Percentiles rank a stretch among this genome's conserved stretches.
These are phyloP conservation scores for Physcia stellaris DNA, from an alignment of 495 filamentous ascomycete species.

Conservation along the genomic window DNA sequence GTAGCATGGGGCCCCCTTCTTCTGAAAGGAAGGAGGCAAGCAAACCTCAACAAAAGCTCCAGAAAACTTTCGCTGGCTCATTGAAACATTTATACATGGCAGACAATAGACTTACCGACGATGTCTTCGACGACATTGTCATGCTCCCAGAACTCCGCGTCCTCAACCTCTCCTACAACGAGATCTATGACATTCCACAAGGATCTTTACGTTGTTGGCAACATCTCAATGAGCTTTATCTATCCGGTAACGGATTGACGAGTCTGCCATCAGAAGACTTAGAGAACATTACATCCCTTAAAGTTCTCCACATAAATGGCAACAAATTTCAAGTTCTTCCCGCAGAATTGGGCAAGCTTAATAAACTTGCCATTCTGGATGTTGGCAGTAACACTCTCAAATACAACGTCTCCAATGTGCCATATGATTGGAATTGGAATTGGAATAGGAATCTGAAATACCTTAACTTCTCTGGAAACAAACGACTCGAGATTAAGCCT, in stretches of 20 bases:
- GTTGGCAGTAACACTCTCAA: constrained; percentile 94
- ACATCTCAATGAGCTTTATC: constrained; percentile 76
- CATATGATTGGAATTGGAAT: constrained; percentile 99
- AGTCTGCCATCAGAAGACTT: constrained; percentile 88
- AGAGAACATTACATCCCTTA: constrained; percentile 71
- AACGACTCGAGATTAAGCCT: constrained; percentile 91
- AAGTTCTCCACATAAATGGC: constrained; percentile 85
- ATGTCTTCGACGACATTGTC: constrained; percentile 81
- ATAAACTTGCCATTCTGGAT: constrained; percentile 79
- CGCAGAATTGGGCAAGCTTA: constrained; percentile 87
- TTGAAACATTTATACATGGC: constrained; percentile 75
- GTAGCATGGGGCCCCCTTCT: constrained; percentile 40
- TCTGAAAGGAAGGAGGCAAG: constrained; percentile 92
- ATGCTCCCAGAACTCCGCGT: constrained; percentile 73
- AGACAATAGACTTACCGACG: constrained; percentile 86
- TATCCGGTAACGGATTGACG: constrained; percentile 90
- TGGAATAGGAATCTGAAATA: constrained; percentile 90
- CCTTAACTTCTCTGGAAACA: constrained; percentile 94
- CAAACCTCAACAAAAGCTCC: constrained; percentile 53
- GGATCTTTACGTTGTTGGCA: constrained; percentile 79
- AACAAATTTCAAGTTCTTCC: constrained; percentile 97
- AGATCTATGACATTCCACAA: constrained; percentile 79
- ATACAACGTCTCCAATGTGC: constrained; percentile 98
- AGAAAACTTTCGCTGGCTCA: constrained; percentile 74
- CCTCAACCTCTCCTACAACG: constrained; percentile 91